Base-by-base conservation (phyloP, 495 filamentous ascomycete genomes). In the Aspergillus leporis region DNA sequence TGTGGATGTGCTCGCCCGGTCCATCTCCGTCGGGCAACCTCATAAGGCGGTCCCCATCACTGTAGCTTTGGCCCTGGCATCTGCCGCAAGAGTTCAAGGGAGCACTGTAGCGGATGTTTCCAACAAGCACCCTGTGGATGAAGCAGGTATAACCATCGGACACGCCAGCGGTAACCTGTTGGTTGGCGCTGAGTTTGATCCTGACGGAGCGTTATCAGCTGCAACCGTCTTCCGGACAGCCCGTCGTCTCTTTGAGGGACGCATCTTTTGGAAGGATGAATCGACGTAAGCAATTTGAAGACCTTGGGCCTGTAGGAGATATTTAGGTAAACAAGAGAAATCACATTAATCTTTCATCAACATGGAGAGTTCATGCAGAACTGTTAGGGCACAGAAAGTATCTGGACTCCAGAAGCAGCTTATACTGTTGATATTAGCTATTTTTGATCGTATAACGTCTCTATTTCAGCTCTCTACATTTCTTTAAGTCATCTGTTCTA, bases 31-130 rank as follows among this genome's bases (percentile, higher is more conserved):
- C 14, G 80, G 81, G 0, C 85, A 88, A 62, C 83, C 85, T 16
- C 87, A 90, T 66, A 83, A 81, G 59, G 86, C 87, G 0, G 78
- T 85, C 1, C 87, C 85, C 4, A 75, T 85, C 36, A 88, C 86
- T 0, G 73, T 85, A 13, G 82, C 84, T 3, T 64, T 90, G 53
- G 85, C 84, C 48, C 61, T 88, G 47, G 86, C 84, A 18, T 80
- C 82, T 16, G 88, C 86, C 43, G 66, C 66, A 28, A 56, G 66
- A 30, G 60, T 74, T 23, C 28, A 53, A 40, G 60, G 62, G 45
- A 85, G 78, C 19, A 75, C 83, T 2, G 72, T 72, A 4, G 58
- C 66, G 13, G 69, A 72, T 41, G 62, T 76, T n/a, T 63, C 54
- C 1, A 57, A 55, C 5, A 31, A 62, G 45, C 43, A 63, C 19